These are phyloP conservation scores for Phytophthora syringae DNA, from an alignment of 352 stramenopile genomes.

Conservation along the genomic window DNA sequence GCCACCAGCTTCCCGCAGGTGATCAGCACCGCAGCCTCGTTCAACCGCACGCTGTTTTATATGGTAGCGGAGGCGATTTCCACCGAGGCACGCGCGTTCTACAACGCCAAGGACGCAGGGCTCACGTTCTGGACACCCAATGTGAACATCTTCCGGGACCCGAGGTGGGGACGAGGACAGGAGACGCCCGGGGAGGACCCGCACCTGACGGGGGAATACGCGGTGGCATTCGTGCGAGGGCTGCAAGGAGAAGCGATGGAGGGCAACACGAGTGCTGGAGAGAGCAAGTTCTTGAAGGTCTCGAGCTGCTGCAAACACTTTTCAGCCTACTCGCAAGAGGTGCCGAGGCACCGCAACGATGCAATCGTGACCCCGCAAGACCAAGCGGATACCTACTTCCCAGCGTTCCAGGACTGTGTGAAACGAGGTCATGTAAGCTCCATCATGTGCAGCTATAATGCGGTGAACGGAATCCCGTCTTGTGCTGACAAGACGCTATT, in stretches of 20 bases:
- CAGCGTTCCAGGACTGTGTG: conserved; percentile 85
- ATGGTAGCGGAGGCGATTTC: conserved; percentile 78
- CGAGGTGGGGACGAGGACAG: conserved; percentile 91
- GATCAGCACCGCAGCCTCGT: conserved; percentile 75
- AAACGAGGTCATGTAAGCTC: conserved; percentile 73
- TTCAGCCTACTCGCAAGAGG: conserved; percentile 88
- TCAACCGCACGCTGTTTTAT: conserved; percentile 89
- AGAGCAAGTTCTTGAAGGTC: conserved; percentile 65
- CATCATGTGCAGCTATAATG: conserved; percentile 97
- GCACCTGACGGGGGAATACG: conserved; percentile 86
- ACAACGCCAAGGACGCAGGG: conserved; percentile 77
- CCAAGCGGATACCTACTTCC: conserved; percentile 91
- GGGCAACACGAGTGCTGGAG: background rate
- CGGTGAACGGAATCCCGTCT: conserved; percentile 91
- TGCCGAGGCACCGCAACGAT: conserved; percentile 86
- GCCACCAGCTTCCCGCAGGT: conserved; percentile 93
- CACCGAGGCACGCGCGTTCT: conserved; percentile 85
- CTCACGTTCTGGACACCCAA: conserved; percentile 94
- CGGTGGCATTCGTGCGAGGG: conserved; percentile 79
- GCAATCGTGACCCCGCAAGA: conserved; percentile 89
- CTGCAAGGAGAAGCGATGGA: conserved; percentile 78
- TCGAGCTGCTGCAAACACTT: conserved; percentile 94
- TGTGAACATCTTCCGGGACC: conserved; percentile 94
- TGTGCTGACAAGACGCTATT: conserved; percentile 90
- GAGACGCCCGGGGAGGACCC: conserved; percentile 93